Evolutionary conservation across 2,329 filamentous ascomycete genomes (phyloP).

Genomic region (Rutstroemia sp.): DNA sequence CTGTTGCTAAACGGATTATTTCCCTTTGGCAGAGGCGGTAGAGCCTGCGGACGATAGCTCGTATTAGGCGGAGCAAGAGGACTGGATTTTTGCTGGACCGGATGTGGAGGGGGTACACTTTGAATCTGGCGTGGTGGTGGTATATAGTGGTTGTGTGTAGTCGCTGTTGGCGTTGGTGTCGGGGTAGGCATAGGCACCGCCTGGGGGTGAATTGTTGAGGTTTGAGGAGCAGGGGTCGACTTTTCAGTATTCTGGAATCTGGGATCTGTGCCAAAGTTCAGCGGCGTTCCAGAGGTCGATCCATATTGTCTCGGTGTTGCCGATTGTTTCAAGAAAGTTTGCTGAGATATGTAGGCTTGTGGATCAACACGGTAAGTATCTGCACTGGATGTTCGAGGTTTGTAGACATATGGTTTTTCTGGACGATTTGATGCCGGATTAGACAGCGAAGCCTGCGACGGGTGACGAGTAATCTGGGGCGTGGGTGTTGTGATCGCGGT

Average conservation of each 20-base stretch:
- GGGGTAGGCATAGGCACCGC: background rate
- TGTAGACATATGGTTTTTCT: constrained; percentile 48
- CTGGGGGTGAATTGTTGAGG: constrained; percentile 2
- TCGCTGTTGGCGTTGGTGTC: background rate
- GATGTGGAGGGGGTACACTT: background rate
- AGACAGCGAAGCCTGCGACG: constrained; percentile 1
- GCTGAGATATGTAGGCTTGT: constrained; percentile 28
- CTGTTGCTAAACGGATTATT: constrained; percentile 22
- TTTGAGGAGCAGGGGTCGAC: background rate
- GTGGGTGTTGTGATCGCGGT: background rate
- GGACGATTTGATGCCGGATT: constrained; percentile 24
- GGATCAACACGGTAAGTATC: constrained; percentile 26
- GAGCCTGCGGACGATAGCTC: constrained; percentile 14
- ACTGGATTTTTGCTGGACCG: background rate
- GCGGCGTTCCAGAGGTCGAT: constrained; percentile 13
- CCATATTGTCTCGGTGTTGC: constrained; percentile 11
- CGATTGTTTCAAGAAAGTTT: constrained; percentile 28
- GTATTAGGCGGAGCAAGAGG: constrained; percentile 14
- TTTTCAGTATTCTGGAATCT: constrained; percentile 14
- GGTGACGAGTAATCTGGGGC: background rate
- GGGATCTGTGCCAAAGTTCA: constrained; percentile 28
- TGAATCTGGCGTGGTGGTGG: constrained; percentile 5
- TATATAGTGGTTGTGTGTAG: background rate
- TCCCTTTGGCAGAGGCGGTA: constrained; percentile 12
- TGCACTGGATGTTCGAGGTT: constrained; percentile 32